Base-by-base conservation (phyloP, 106 monocot genomes). In the Amphibolis antarctica region DNA sequence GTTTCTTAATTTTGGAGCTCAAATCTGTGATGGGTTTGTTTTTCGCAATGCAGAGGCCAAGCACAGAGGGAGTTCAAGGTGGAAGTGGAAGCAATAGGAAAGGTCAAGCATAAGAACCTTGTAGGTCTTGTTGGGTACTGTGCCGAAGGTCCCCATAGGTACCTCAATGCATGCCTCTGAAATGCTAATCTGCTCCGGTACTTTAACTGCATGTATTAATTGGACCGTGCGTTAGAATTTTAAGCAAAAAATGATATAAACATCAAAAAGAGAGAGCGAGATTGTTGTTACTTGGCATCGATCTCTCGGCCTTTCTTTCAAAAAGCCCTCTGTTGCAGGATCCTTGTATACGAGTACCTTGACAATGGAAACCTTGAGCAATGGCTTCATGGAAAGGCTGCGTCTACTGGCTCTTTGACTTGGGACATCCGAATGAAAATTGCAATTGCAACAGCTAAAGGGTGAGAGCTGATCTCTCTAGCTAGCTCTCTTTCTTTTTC, bases 361-460 rank as follows among this genome's bases (percentile, higher is more conserved):
- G 83, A 88, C 51, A 94, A 94, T 68, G 93, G 85, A 12, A 94
- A 81, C 56, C 66, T 94, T 63, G 88, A 94, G 46, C 93, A 86
- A 58, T 88, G 93, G 93, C 66, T 94, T 28, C 93, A 89, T 77
- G 93, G 88, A 63, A 80, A 88, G 42, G 55, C 75, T 55, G 83
- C 82, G 0, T 59, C 64, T 27, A 28, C 65, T 20, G 83, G 73
- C 54, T 85, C 81, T 24, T 63, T 93, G 29, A 81, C 85, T 46
- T 93, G 93, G 93, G 93, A 93, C 28, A 71, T 75, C 15, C 71
- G 93, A 60, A 88, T 93, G 88, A 93, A 83, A 55, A 88, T 93
- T 67, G 83, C 88, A 47, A 79, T 81, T 51, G 88, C 81, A 47
- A 88, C 88, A 27, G 93, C 93, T 60, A 93, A 85, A 83, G 93